Conservation (phyloP, 306 rosid species). For the Cucurbita ficifolia region DNA sequence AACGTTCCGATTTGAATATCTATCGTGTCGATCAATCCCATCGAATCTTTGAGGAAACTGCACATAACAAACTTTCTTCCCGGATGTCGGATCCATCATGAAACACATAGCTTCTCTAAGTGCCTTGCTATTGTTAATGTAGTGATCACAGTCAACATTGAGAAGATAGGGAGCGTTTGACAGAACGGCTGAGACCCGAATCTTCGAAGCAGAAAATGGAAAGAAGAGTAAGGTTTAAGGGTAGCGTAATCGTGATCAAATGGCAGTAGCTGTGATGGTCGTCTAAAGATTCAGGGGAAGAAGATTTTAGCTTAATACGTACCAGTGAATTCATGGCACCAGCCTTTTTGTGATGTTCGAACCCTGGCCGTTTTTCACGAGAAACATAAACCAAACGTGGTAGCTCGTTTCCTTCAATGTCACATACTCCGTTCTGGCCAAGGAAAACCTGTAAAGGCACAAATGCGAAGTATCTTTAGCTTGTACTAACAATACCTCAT, state of each 20-base stretch:
- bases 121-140: slow-evolving; percentile 94
- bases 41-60: slow-evolving; percentile 98
- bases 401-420: slow-evolving; percentile 73
- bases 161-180: slow-evolving; percentile 83
- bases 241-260: background rate
- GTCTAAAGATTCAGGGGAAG: background rate
- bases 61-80: slow-evolving; percentile 87
- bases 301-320: background rate
- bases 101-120: slow-evolving; percentile 97
- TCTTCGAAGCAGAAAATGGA: slow-evolving; percentile 23
- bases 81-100: slow-evolving; percentile 94
- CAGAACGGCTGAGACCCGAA: slow-evolving; percentile 73
- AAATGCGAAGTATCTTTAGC: background rate
- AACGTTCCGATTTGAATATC: slow-evolving; percentile 93
- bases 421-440: slow-evolving; percentile 69
- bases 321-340: slow-evolving; percentile 98
- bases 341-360: slow-evolving; percentile 92
- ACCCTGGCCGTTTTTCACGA: slow-evolving; percentile 95
- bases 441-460: slow-evolving; percentile 53
- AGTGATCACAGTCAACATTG: slow-evolving; percentile 96
- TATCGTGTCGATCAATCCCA: slow-evolving; percentile 88
- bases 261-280: background rate
- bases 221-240: slow-evolving; percentile 8
- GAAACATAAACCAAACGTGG: slow-evolving; percentile 87
- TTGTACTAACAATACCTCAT: background rate